These are phyloP conservation scores for Cytospora leucostoma DNA, from an alignment of 2,329 filamentous ascomycete genomes.

Conservation along the genomic window DNA sequence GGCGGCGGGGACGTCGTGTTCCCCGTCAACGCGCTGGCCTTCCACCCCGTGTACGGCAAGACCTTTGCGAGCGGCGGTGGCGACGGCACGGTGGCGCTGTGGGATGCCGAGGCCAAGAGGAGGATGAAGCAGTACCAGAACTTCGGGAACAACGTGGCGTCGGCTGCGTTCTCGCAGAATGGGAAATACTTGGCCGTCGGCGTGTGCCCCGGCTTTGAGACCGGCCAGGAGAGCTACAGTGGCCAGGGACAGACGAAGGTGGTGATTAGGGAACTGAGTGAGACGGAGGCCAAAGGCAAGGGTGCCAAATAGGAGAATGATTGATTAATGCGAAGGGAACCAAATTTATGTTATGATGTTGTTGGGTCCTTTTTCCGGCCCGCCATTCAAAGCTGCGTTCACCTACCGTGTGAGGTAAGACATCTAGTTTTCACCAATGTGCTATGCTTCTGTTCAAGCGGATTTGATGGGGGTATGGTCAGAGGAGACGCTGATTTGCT, in stretches of 20 bases:
- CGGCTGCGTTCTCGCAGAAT: conserved; percentile 74
- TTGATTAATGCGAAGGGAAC: neutral
- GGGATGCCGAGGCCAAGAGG: conserved; percentile 89
- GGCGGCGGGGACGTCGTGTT: conserved; percentile 79
- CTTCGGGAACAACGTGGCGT: conserved; percentile 76
- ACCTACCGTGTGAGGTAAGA: conserved; percentile 17
- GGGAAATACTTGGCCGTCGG: conserved; percentile 79
- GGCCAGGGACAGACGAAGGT: conserved; percentile 75
- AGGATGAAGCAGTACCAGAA: conserved; percentile 88
- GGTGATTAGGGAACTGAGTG: conserved; percentile 78
- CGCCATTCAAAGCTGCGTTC: conserved; percentile 1
- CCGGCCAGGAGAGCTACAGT: conserved; percentile 75
- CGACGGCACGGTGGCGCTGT: conserved; percentile 87
- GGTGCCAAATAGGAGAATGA: conserved; percentile 58
- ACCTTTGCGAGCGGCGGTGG: conserved; percentile 90
- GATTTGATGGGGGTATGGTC: neutral
- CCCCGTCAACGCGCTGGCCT: conserved; percentile 86
- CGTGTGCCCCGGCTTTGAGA: conserved; percentile 86
- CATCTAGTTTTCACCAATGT: neutral
- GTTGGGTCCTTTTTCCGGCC: conserved; percentile 3
- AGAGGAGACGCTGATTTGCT: conserved; percentile 11
- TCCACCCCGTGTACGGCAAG: conserved; percentile 73
- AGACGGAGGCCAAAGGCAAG: conserved; percentile 87
- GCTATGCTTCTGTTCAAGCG: neutral
- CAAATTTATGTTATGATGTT: conserved; percentile 6